phyloP scores from a whole-genome alignment of 345 rosid species.

The Pugionium dolabratum region DNA sequence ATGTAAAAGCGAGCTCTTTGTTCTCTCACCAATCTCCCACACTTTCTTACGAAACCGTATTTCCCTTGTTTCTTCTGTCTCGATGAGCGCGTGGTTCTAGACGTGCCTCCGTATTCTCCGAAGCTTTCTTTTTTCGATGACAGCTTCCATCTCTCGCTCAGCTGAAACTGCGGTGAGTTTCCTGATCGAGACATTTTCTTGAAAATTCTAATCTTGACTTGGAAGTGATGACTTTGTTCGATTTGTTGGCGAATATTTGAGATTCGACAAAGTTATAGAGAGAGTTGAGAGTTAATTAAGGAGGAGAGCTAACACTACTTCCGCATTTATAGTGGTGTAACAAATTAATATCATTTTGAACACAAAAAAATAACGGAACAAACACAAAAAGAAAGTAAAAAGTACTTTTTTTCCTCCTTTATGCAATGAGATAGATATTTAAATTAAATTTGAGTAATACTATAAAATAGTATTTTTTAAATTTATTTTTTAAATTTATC shows the following conservation, averaged over 20 bases:
- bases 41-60: conserved; percentile 73
- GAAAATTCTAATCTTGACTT: neutral
- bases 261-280: neutral
- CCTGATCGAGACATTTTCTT: conserved; percentile 20
- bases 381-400: no score
- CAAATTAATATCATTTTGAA: no score
- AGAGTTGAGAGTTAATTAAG: neutral
- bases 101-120: conserved; percentile 29
- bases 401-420: no score
- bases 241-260: neutral
- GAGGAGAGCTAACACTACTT: no score
- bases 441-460: no score
- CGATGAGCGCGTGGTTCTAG: conserved; percentile 40
- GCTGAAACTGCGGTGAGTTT: conserved; percentile 38
- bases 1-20: conserved; percentile 94
- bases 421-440: no score
- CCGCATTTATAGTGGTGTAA: no score
- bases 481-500: no score
- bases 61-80: conserved; percentile 40
- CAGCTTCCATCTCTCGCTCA: conserved; percentile 55
- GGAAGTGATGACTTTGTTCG: neutral
- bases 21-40: conserved; percentile 73
- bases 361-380: no score
- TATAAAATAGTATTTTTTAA: no score
- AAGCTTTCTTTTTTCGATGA: conserved; percentile 48